Conservation (phyloP, 495 filamentous ascomycete genomes). For the Penicilliopsis zonata region DNA sequence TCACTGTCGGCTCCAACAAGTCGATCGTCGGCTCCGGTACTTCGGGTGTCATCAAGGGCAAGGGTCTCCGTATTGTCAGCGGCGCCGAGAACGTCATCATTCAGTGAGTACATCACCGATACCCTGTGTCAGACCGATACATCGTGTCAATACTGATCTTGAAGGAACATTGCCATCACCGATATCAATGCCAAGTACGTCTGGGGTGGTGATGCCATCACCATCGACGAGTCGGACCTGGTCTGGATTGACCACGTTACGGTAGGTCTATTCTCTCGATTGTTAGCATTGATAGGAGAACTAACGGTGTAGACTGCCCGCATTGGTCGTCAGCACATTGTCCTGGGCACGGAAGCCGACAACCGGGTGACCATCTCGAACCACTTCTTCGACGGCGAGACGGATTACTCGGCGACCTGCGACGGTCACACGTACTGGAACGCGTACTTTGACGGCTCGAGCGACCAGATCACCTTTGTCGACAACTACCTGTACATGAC, state of each 20-base stretch:
- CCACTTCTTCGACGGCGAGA: constrained; percentile 30
- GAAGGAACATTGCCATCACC: constrained; percentile 33
- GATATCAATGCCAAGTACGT: constrained; percentile 28
- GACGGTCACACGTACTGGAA: constrained; percentile 37
- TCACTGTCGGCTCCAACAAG: constrained; percentile 34
- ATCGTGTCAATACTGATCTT: not conserved
- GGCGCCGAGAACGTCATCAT: constrained; percentile 35
- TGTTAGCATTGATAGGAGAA: not conserved
- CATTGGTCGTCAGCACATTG: constrained; percentile 35
- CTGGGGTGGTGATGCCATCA: constrained; percentile 15
- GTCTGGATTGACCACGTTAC: constrained; percentile 17
- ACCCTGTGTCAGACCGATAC: not conserved
- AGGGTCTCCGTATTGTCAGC: constrained; percentile 31
- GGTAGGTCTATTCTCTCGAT: constrained; percentile 1
- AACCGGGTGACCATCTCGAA: constrained; percentile 35
- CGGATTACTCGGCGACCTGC: constrained; percentile 29
- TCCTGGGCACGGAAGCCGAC: constrained; percentile 25
- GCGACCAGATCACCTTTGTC: constrained; percentile 32
- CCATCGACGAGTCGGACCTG: constrained; percentile 6
- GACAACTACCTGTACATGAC: constrained; percentile 36
- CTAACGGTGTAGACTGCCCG: constrained; percentile 18
- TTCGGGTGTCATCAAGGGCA: constrained; percentile 29
- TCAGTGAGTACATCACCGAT: constrained; percentile 24
- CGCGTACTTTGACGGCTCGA: constrained; percentile 27
- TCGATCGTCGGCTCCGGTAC: constrained; percentile 27